Base-by-base conservation (phyloP, 805 yeast genomes). In the Metschnikowia hibisci region DNA sequence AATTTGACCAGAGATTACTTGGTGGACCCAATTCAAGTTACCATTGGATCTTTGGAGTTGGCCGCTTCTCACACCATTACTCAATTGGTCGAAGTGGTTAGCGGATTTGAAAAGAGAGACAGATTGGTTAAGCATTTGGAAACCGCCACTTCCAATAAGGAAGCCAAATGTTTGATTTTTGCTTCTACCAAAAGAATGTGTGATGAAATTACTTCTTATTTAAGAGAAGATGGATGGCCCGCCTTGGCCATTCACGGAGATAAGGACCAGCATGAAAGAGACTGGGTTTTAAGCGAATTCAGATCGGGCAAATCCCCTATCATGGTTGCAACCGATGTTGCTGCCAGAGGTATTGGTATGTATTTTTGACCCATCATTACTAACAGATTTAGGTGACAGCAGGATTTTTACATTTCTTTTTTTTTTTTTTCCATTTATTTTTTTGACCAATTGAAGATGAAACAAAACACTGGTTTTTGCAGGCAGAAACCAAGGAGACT, bases 331-430 rank as follows among this genome's bases (percentile, higher is more conserved):
- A 93, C 99, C 53, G 99, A 93, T 70, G 99, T 93, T 67, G 99
- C 99, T 51, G 96, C 99, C 55, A 87, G 99, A 80, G 99, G 99
- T 82, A 89, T 93, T 75, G 97, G 96, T 88, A 87, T 71, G 96
- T 87, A 67, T 63, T 47, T 42, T 35, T 44, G 45, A 34, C 32
- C 34, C 40, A 25, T 31, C 45, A 54, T 44, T 53, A 54, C 58
- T 55, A 54, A 55, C 55, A 37, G 40, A 37, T 37, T 15, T 37
- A 37, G 40, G 40, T 22, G 29, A 37, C 13, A 12, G 11, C 20
- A 13, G 16, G 32, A 8, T 38, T 28, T 32, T 43, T 38, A n/a
- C n/a, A n/a, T n/a, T n/a, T n/a, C n/a, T n/a, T n/a, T n/a, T n/a
- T n/a, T n/a, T n/a, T n/a, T n/a, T 42, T 42, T 43, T 37, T 32